Conservation (phyloP, 805 yeast genomes). For the Middelhovenomyces tepae region DNA sequence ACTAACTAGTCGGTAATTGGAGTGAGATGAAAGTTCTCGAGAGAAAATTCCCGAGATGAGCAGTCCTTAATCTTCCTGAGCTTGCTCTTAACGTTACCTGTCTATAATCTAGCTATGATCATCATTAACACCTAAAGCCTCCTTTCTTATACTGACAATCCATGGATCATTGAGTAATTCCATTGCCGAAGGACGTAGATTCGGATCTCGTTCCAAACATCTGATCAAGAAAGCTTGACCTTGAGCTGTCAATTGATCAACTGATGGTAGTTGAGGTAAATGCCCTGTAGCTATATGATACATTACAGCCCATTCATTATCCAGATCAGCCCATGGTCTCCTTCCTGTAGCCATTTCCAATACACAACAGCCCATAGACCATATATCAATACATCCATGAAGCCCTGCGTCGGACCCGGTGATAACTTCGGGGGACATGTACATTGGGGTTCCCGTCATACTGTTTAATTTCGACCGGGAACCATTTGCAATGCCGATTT, state of each 20-base stretch:
- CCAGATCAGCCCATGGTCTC: slow-evolving; percentile 93
- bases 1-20: neutral
- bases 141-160: slow-evolving; percentile 34
- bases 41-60: no score
- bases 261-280: slow-evolving; percentile 72
- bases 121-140: slow-evolving; percentile 1
- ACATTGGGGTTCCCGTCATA: slow-evolving; percentile 95
- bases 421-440: slow-evolving; percentile 96
- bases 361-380: slow-evolving; percentile 96
- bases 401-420: slow-evolving; percentile 60
- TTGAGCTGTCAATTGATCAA: slow-evolving; percentile 64
- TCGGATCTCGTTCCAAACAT: slow-evolving; percentile 78
- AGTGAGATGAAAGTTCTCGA: no score
- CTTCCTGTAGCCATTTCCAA: slow-evolving; percentile 95
- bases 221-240: slow-evolving; percentile 66
- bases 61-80: slow-evolving; percentile 1
- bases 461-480: slow-evolving; percentile 31
- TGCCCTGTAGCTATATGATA: slow-evolving; percentile 96
- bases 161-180: slow-evolving; percentile 88
- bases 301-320: slow-evolving; percentile 98
- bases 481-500: slow-evolving; percentile 11
- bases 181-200: slow-evolving; percentile 69
- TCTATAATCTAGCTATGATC: neutral
- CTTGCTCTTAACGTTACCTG: neutral
- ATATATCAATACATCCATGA: slow-evolving; percentile 71